A percentile compares a stretch with the other conserved stretches of the same genome.
Evolutionary conservation across 768 basidiomycete genomes (phyloP).

Genomic region (Melanogaster broomeanus): DNA sequence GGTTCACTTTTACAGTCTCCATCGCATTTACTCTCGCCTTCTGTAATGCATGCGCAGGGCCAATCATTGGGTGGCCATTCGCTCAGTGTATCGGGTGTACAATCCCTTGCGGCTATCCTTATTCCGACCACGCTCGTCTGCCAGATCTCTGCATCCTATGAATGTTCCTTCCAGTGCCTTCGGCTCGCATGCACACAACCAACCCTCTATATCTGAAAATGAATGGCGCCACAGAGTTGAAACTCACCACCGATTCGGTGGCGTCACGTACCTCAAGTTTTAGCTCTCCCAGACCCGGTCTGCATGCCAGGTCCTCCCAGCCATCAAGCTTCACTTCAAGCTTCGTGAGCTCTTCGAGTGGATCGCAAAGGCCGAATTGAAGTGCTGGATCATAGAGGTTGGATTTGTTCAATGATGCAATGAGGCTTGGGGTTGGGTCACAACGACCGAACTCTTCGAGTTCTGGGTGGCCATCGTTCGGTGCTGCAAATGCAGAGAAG

Average conservation of each 20-base stretch:
- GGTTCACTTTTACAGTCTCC: constrained; percentile 21
- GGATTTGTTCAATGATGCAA: constrained; percentile 18
- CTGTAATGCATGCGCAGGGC: constrained; percentile 18
- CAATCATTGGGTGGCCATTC: constrained; percentile 17
- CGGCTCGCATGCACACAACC: constrained; percentile 17
- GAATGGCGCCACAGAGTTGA: constrained; percentile 17
- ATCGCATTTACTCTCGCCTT: constrained; percentile 15
- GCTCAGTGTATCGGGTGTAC: constrained; percentile 16
- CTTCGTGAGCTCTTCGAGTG: constrained; percentile 19
- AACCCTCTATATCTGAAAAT: constrained; percentile 9
- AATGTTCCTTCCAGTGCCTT: constrained; percentile 20
- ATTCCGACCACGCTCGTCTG: constrained; percentile 29
- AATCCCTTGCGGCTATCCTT: constrained; percentile 19
- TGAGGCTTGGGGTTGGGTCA: constrained; percentile 13
- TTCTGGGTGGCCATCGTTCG: constrained; percentile 17
- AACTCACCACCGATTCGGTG: constrained; percentile 26
- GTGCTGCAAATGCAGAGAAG: constrained; percentile 16
- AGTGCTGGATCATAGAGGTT: constrained; percentile 17
- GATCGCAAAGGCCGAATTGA: constrained; percentile 25
- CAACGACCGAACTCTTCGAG: constrained; percentile 25
- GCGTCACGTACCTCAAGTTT: constrained; percentile 26
- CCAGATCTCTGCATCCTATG: constrained; percentile 26
- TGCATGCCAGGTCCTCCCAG: constrained; percentile 32
- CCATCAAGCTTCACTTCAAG: too few species aligned
- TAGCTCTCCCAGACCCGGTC: constrained; percentile 27